phyloP scores from a whole-genome alignment of 768 basidiomycete genomes.

The Tylopilus cervinicoccineus region DNA sequence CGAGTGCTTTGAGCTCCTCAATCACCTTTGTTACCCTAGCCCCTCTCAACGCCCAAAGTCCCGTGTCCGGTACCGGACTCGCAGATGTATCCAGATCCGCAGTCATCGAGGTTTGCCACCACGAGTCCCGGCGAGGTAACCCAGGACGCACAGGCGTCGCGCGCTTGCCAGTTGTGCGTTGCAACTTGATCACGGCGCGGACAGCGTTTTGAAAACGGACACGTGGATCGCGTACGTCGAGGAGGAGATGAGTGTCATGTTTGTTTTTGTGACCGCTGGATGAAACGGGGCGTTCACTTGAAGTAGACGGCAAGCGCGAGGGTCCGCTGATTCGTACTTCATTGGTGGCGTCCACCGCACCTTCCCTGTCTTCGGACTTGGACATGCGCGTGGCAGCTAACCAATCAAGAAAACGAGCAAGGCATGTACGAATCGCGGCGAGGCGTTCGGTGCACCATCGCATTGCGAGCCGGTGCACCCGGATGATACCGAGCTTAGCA shows the following conservation, averaged over 20 bases:
- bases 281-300: slow-evolving; percentile 4
- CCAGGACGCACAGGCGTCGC: slow-evolving; percentile 17
- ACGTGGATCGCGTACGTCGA: slow-evolving; percentile 23
- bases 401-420: slow-evolving; percentile 13
- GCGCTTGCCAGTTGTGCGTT: slow-evolving; percentile 28
- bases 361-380: neutral
- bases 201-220: slow-evolving; percentile 39
- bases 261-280: neutral
- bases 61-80: slow-evolving; percentile 19
- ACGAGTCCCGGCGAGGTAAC: slow-evolving; percentile 24
- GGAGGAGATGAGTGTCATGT: slow-evolving; percentile 10
- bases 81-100: neutral
- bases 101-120: slow-evolving; percentile 22
- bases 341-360: neutral
- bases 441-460: slow-evolving; percentile 22
- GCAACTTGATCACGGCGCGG: slow-evolving; percentile 40
- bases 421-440: neutral
- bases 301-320: neutral
- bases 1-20: slow-evolving; percentile 38
- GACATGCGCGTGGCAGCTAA: slow-evolving; percentile 5
- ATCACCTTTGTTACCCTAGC: slow-evolving; percentile 37
- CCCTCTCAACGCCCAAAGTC: slow-evolving; percentile 29
- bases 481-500: slow-evolving; percentile 20
- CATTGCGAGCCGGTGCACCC: slow-evolving; percentile 20
- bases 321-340: neutral